These are phyloP conservation scores for Pythium monospermum DNA, from an alignment of 352 stramenopile genomes.

Conservation along the genomic window DNA sequence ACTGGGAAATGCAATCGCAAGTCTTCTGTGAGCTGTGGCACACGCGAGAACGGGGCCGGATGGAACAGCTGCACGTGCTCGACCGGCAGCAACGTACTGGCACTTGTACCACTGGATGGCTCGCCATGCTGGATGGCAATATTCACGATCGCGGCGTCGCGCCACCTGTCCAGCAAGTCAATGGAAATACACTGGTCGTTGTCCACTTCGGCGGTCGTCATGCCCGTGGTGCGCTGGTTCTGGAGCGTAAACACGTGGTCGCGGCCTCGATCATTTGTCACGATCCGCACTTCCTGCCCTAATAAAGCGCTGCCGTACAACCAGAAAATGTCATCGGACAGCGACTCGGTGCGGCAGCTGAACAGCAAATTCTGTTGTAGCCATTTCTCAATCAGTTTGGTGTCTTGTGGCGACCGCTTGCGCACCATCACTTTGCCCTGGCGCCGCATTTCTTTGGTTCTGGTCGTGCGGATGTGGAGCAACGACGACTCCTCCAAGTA, in stretches of 20 bases:
- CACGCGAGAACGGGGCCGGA: conserved; percentile 61
- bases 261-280: conserved; percentile 98
- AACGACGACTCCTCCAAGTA: conserved; percentile 65
- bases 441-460: conserved; percentile 37
- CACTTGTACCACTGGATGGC: conserved; percentile 3
- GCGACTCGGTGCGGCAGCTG: conserved; percentile 75
- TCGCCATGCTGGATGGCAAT: conserved; percentile 71
- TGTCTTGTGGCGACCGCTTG: conserved; percentile 46
- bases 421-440: conserved; percentile 48
- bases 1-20: conserved; percentile 62
- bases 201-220: conserved; percentile 18
- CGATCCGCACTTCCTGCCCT: conserved; percentile 57
- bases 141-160: conserved; percentile 62
- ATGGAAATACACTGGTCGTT: conserved; percentile 42
- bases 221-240: conserved; percentile 26
- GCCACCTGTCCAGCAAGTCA: conserved; percentile 71
- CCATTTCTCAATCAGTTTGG: conserved; percentile 62
- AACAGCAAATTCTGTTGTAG: conserved; percentile 84
- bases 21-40: conserved; percentile 45
- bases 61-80: conserved; percentile 49
- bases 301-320: conserved; percentile 90
- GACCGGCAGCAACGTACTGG: not conserved
- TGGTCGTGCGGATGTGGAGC: conserved; percentile 53
- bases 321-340: conserved; percentile 98
- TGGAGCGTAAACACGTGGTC: conserved; percentile 89